Base-by-base conservation (phyloP, 176 grass and related monocot genomes). In the Oryza punctata region DNA sequence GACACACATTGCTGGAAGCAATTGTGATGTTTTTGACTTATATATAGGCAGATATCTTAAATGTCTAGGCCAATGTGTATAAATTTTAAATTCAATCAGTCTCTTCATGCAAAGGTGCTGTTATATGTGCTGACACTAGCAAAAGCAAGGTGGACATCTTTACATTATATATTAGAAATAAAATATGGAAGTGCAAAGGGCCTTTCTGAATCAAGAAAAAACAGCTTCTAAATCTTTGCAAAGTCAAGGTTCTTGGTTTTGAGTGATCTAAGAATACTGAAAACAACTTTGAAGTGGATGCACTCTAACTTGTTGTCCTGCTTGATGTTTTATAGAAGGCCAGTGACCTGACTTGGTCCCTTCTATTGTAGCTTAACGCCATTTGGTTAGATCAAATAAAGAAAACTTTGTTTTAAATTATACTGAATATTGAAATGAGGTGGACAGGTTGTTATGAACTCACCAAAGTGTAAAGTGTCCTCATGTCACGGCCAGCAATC, bases 381-480 rank as follows among this genome's bases (percentile, higher is more conserved):
- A 14, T 66, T 83, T 74, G 72, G 9, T 83, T 76, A 57, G 29
- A 45, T 43, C 2, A 40, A 60, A 73, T 18, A 49, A 13, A 72
- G 19, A 65, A 67, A 37, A 6, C 78, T 75, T 61, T 70, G 63
- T 52, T 81, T 78, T 19, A 76, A 66, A 72, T 29, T 35, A 67
- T 61, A 82, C 12, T 72, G 26, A 78, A 77, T 75, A 67, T 15
- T 81, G 9, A 8, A 27, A 83, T 67, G 29, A 69, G 49, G 72
- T 82, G 70, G 63, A 76, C 37, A 27, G 30, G 57, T 66, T 35
- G 83, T 79, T 63, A 14, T 81, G 79, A 67, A 98, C 96, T 91
- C 87, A 98, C 96, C 78, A 98, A 84, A 68, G 93, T 98, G 83
- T 98, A 98, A 82, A 95, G 89, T 59, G 68, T 89, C 85, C 93